phyloP scores from a whole-genome alignment of 257 asterid species.

The Verbena officinalis region DNA sequence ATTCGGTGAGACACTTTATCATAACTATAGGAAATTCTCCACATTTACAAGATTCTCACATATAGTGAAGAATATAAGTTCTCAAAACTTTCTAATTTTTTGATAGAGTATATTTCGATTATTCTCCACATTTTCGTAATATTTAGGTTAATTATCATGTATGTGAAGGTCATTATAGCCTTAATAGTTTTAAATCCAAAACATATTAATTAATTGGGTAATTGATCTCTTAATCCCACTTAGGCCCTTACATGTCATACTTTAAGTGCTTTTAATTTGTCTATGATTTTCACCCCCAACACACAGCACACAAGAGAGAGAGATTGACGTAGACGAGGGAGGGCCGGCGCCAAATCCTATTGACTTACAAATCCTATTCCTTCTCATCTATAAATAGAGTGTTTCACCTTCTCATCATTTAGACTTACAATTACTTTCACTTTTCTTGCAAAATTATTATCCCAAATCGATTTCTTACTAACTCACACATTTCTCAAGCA shows the following conservation, averaged over 20 bases:
- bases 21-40: too few relatives aligned
- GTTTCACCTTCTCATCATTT: background rate
- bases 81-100: too few relatives aligned
- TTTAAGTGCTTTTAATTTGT: background rate
- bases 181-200: background rate
- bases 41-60: too few relatives aligned
- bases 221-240: background rate
- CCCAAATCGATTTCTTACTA: too few relatives aligned
- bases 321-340: background rate
- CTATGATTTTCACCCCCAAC: constrained; percentile 12
- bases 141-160: too few relatives aligned
- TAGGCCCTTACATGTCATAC: background rate
- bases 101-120: too few relatives aligned
- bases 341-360: constrained; percentile 32
- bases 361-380: constrained; percentile 18
- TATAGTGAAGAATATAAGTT: too few relatives aligned
- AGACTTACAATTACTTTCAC: constrained; percentile 12
- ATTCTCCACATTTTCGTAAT: too few relatives aligned
- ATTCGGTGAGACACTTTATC: too few relatives aligned
- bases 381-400: constrained; percentile 12
- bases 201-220: background rate
- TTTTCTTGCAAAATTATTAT: constrained; percentile 7
- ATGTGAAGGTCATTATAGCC: too few relatives aligned
- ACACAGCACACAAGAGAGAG: background rate
- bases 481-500: too few relatives aligned